Percentiles rank a stretch among this genome's conserved stretches.
Conservation (phyloP, 768 basidiomycete species). For the Lactarius deliciosus region DNA sequence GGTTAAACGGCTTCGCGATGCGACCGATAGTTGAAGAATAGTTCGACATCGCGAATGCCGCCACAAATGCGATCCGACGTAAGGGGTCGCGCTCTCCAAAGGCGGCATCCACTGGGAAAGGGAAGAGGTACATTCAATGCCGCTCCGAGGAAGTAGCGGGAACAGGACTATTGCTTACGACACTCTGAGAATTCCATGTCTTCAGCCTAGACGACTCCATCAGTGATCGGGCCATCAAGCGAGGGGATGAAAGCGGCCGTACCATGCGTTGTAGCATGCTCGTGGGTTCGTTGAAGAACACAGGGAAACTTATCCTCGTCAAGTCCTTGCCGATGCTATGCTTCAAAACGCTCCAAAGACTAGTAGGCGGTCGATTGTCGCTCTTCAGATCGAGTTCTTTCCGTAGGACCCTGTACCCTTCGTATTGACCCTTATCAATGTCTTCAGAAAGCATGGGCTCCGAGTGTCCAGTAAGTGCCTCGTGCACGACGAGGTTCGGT, state of each 20-base stretch:
- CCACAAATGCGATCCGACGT: slow-evolving; percentile 86
- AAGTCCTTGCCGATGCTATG: slow-evolving; percentile 95
- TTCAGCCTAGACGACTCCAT: slow-evolving; percentile 54
- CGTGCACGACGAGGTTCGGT: slow-evolving; percentile 71
- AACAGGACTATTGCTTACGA: slow-evolving; percentile 47
- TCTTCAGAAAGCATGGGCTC: slow-evolving; percentile 37
- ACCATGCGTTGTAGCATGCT: slow-evolving; percentile 97
- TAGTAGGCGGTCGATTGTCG: slow-evolving; percentile 85
- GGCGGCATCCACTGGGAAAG: slow-evolving; percentile 74
- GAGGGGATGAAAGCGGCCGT: not conserved
- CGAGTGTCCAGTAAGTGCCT: slow-evolving; percentile 53
- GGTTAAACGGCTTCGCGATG: slow-evolving; percentile 97
- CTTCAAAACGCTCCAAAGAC: slow-evolving; percentile 94
- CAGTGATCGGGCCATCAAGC: slow-evolving; percentile 10
- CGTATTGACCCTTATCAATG: slow-evolving; percentile 50
- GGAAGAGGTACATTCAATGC: not conserved
- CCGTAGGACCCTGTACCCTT: slow-evolving; percentile 67
- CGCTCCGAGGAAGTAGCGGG: not conserved
- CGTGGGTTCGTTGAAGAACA: slow-evolving; percentile 91
- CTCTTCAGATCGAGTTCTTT: slow-evolving; percentile 55
- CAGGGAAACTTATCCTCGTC: slow-evolving; percentile 93
- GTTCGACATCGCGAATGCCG: slow-evolving; percentile 97
- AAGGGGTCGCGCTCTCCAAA: slow-evolving; percentile 72
- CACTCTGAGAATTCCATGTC: slow-evolving; percentile 98
- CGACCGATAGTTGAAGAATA: slow-evolving; percentile 95